These are phyloP conservation scores for Plantago coronopus DNA, from an alignment of 305 asterid genomes.

Conservation along the genomic window DNA sequence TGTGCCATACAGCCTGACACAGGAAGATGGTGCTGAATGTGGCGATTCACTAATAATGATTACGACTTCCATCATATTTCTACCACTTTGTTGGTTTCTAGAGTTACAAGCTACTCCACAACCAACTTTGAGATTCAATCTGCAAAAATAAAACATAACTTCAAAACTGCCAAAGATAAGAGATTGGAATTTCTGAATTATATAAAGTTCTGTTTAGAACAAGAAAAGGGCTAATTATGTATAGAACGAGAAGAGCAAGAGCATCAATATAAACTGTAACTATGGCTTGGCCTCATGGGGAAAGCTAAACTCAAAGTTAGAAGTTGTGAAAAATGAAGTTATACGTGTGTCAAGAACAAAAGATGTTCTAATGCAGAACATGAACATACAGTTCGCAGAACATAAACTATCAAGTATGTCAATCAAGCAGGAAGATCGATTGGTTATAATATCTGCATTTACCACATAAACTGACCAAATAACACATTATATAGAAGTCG, in stretches of 20 bases:
- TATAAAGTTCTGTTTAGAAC: not conserved
- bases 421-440: no score
- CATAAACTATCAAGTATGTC: no score
- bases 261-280: no score
- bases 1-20: constrained; percentile 41
- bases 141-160: constrained; percentile 29
- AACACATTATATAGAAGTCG: constrained; percentile 3
- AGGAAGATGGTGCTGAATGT: constrained; percentile 41
- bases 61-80: constrained; percentile 65
- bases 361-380: no score
- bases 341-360: no score
- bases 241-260: no score
- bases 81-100: constrained; percentile 37
- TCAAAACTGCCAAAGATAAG: constrained; percentile 14
- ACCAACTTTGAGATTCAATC: constrained; percentile 72
- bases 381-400: no score
- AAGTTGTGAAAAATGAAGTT: no score
- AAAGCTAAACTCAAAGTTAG: no score
- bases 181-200: not conserved
- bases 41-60: constrained; percentile 52
- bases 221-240: no score
- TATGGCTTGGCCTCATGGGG: not conserved
- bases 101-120: constrained; percentile 55
- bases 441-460: no score
- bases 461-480: no score